These are phyloP conservation scores for Talaromyces sp. DNA, from an alignment of 2,329 filamentous ascomycete genomes.

Conservation along the genomic window DNA sequence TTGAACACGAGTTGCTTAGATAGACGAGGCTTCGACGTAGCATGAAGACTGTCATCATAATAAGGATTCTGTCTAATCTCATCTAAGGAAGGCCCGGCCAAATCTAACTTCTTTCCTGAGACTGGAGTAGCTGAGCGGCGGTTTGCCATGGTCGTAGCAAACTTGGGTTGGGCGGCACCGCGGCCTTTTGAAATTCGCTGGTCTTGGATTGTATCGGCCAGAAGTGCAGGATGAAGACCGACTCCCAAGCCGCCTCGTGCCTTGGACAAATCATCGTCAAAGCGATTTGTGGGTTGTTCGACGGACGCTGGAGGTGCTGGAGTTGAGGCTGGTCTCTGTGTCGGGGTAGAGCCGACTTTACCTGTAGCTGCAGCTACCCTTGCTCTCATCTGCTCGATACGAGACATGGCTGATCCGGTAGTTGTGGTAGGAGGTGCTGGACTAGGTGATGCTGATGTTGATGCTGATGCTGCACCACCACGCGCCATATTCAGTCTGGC, in stretches of 20 bases:
- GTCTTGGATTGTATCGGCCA: conserved; percentile 47
- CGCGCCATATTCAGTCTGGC: conserved; percentile 42
- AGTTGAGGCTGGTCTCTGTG: conserved; percentile 43
- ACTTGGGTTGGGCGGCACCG: conserved; percentile 50
- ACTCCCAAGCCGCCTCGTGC: conserved; percentile 69
- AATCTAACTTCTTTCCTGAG: conserved; percentile 48
- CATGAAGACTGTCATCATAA: conserved; percentile 66
- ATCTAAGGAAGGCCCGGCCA: conserved; percentile 56
- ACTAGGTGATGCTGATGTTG: conserved; percentile 32
- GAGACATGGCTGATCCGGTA: conserved; percentile 53
- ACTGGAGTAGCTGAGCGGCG: conserved; percentile 47
- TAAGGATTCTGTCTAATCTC: conserved; percentile 73
- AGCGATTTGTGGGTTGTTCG: conserved; percentile 41
- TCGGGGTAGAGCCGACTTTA: conserved; percentile 41
- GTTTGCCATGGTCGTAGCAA: conserved; percentile 54
- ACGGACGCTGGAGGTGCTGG: conserved; percentile 18
- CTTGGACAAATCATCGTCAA: conserved; percentile 47
- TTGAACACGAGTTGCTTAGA: conserved; percentile 83
- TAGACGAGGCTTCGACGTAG: conserved; percentile 61
- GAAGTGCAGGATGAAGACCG: conserved; percentile 71
- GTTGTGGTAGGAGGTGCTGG: conserved; percentile 30
- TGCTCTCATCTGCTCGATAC: conserved; percentile 73
- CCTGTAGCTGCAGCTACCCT: conserved; percentile 72
- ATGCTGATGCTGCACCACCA: conserved; percentile 25
- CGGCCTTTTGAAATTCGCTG: conserved; percentile 40